A percentile compares a stretch with the other conserved stretches of the same genome.
These are phyloP conservation scores for Calonectria pseudoturangicola DNA, from an alignment of 2,329 filamentous ascomycete species.

Conservation along the genomic window DNA sequence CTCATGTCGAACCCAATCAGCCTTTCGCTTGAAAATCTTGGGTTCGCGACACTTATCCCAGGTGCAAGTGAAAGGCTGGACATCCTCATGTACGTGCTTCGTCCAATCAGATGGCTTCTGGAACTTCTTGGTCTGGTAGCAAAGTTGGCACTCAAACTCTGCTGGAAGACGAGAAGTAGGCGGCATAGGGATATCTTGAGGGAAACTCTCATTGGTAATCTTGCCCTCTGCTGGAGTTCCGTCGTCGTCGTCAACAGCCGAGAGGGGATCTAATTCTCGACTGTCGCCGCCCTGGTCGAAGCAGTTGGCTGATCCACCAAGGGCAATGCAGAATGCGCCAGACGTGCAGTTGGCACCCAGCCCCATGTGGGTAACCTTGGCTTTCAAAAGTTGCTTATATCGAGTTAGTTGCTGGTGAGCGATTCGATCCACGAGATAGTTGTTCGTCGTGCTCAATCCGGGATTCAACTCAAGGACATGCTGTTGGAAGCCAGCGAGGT, in stretches of 20 bases:
- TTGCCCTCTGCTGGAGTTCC: slow-evolving; percentile 81
- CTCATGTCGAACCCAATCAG: slow-evolving; percentile 96
- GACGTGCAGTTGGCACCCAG: slow-evolving; percentile 77
- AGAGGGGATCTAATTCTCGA: slow-evolving; percentile 74
- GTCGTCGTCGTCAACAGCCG: slow-evolving; percentile 77
- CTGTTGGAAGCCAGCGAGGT: slow-evolving; percentile 75
- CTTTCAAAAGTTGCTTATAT: slow-evolving; percentile 84
- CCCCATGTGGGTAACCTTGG: slow-evolving; percentile 81
- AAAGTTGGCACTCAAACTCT: slow-evolving; percentile 92
- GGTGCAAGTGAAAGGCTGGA: slow-evolving; percentile 94
- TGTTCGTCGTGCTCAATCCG: slow-evolving; percentile 72
- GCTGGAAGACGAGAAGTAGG: slow-evolving; percentile 86
- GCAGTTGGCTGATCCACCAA: slow-evolving; percentile 79
- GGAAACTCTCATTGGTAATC: slow-evolving; percentile 84
- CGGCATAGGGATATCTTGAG: slow-evolving; percentile 86
- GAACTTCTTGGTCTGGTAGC: slow-evolving; percentile 89
- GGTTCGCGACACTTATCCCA: slow-evolving; percentile 88
- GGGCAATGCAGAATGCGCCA: slow-evolving; percentile 76
- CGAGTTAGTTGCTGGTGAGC: slow-evolving; percentile 86
- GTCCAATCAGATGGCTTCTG: slow-evolving; percentile 97
- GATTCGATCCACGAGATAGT: slow-evolving; percentile 85
- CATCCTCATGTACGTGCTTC: slow-evolving; percentile 95
- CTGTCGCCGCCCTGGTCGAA: slow-evolving; percentile 76
- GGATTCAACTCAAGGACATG: slow-evolving; percentile 86
- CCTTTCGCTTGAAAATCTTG: slow-evolving; percentile 96